Evolutionary conservation across 306 rosid species (phyloP).

Genomic region (Medicago ruthenica): DNA sequence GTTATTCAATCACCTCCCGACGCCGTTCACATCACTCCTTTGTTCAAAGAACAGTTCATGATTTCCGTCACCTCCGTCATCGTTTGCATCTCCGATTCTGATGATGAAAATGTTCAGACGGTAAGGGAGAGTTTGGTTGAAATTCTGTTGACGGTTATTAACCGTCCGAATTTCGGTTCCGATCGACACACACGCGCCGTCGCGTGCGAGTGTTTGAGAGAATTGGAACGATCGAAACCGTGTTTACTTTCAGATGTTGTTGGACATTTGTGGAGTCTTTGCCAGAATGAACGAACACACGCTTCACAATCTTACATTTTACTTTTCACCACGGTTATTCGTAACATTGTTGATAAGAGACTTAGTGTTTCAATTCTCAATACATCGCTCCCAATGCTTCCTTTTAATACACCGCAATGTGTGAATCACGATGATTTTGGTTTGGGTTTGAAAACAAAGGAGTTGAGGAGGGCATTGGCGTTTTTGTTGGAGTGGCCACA

Average conservation of each 20-base stretch:
- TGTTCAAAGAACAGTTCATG: slow-evolving; percentile 84
- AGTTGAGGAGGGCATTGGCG: slow-evolving; percentile 80
- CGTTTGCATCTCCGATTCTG: slow-evolving; percentile 54
- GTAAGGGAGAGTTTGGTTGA: slow-evolving; percentile 63
- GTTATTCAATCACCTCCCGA: slow-evolving; percentile 69
- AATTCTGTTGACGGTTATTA: slow-evolving; percentile 63
- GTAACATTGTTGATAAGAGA: slow-evolving; percentile 58
- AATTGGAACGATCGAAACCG: slow-evolving; percentile 74
- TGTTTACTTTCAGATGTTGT: slow-evolving; percentile 77
- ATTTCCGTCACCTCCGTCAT: slow-evolving; percentile 77
- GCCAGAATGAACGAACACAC: slow-evolving; percentile 94
- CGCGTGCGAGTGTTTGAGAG: slow-evolving; percentile 91
- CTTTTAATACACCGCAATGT: slow-evolving; percentile 68
- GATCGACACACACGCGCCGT: slow-evolving; percentile 77
- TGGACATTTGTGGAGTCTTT: slow-evolving; percentile 85
- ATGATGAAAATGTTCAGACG: slow-evolving; percentile 28
- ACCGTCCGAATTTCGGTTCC: slow-evolving; percentile 79
- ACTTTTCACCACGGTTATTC: slow-evolving; percentile 69
- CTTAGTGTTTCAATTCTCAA: slow-evolving; percentile 67
- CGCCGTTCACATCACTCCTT: slow-evolving; percentile 52
- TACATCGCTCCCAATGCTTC: slow-evolving; percentile 68
- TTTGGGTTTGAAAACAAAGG: slow-evolving; percentile 68
- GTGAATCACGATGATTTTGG: slow-evolving; percentile 30
- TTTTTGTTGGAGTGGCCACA: slow-evolving; percentile 92
- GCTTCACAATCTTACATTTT: slow-evolving; percentile 80